Evolutionary conservation across 1,284 basidiomycete species (phyloP), one percentile per base, ranked within the genome.

Genomic region (Butyriboletus appendiculatus): DNA sequence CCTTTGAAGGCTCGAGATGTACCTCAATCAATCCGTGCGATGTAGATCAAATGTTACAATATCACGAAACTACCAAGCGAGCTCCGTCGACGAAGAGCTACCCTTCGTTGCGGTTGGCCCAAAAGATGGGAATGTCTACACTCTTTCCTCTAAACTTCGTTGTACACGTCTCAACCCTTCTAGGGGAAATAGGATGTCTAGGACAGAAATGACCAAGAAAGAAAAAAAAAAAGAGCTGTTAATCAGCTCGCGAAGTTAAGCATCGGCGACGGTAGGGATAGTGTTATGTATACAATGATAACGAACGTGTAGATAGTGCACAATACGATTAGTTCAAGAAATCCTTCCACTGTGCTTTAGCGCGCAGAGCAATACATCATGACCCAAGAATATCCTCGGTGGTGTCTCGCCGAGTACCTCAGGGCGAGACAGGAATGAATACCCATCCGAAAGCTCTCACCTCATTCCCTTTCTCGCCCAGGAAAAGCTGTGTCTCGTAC

Each of bases 401-500:
- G 15, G 43, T 30, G 14, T 58, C 30, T 37, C 38, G 1, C 16
- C 5, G 7, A 7, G 32, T 32, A 15, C 11, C 28, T 65, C 53
- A 61, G 3, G 47, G 43, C 32, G 40, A n/a, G n/a, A 59, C 52
- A 15, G 66, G 67, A 6, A 71, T 44, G 14, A 85, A 86, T 3
- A 85, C 78, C 85, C 85, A 86, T 32, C 84, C 82, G 66, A 82
- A 84, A 8, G 75, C 72, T 59, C 81, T 73, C 18, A 85, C 79
- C 60, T 86, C 81, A 44, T 76, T 77, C 0, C 81, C 82, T 52
- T 77, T 79, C 35, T 75, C 74, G 39, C 81, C 82, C 52, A 86
- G 78, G 61, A 79, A 85, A 45, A 81, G 60, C 52, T 82, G 75
- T 4, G 77, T 82, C 66, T 85, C 82, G 59, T 85, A 86, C 20